phyloP scores from a whole-genome alignment of 2,329 filamentous ascomycete species.

The Acrodontium crateriforme region DNA sequence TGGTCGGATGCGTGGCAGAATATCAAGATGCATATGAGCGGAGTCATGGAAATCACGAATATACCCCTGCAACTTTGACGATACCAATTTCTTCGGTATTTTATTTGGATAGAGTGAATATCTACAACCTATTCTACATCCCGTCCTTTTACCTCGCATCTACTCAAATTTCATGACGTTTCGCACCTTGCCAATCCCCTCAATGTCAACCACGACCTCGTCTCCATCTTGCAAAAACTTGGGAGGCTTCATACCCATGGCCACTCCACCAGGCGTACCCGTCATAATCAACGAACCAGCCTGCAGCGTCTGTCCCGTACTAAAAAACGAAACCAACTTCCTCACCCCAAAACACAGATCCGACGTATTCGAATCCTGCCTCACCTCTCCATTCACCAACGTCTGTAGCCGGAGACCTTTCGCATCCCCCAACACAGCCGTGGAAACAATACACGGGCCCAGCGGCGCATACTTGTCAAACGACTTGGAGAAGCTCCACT shows the following conservation, averaged over 20 bases:
- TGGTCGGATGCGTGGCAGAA: too few relatives aligned
- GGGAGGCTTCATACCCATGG: conserved; percentile 19
- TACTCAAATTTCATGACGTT: conserved; percentile 22
- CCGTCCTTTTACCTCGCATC: too few relatives aligned
- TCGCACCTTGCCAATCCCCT: conserved; percentile 20
- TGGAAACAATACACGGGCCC: conserved; percentile 35
- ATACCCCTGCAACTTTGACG: too few relatives aligned
- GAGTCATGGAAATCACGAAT: too few relatives aligned
- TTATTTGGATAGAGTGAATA: too few relatives aligned
- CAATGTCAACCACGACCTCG: conserved; percentile 21
- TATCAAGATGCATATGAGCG: too few relatives aligned
- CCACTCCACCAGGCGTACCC: conserved; percentile 31
- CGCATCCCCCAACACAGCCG: conserved; percentile 30
- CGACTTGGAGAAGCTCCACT: conserved; percentile 45
- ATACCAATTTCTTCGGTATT: too few relatives aligned
- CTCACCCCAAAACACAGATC: conserved; percentile 34
- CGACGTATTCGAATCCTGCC: conserved; percentile 28
- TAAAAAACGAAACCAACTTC: conserved; percentile 21
- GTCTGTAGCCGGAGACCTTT: conserved; percentile 30
- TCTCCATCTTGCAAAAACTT: conserved; percentile 21
- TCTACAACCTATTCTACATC: too few relatives aligned
- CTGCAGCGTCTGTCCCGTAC: conserved; percentile 29
- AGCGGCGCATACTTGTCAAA: conserved; percentile 45
- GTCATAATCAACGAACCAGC: conserved; percentile 38
- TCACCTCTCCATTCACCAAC: conserved; percentile 36